Conservation (phyloP, 2,329 filamentous ascomycete genomes). For the Pyrenochaeta sp. region DNA sequence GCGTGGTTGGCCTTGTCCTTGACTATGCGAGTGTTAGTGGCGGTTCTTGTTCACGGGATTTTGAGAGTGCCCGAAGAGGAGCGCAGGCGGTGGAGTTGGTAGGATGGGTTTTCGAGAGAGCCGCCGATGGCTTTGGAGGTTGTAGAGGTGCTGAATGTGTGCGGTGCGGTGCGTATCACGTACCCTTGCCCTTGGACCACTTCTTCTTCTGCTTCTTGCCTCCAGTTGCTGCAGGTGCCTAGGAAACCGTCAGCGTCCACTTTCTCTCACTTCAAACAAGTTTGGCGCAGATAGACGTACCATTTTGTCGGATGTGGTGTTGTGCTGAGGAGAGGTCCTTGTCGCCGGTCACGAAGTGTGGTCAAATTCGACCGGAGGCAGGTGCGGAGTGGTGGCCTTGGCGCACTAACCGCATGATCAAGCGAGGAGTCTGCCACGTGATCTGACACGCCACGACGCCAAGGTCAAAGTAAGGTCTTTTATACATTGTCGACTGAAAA, state of each 20-base stretch:
- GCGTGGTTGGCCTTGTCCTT: slow-evolving; percentile 99
- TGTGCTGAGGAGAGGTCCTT: slow-evolving; percentile 38
- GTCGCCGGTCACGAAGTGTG: slow-evolving; percentile 16
- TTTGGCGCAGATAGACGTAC: slow-evolving; percentile 34
- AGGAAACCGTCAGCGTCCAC: slow-evolving; percentile 15
- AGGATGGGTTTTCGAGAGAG: slow-evolving; percentile 2
- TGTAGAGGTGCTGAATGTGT: slow-evolving; percentile 19
- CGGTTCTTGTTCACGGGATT: slow-evolving; percentile 16
- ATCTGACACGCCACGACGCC: slow-evolving; percentile 3
- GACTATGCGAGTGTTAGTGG: slow-evolving; percentile 67
- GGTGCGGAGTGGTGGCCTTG: slow-evolving; percentile 34
- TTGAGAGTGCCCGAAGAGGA: slow-evolving; percentile 9
- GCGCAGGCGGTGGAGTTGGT: slow-evolving; percentile 2
- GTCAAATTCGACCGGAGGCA: slow-evolving; percentile 4
- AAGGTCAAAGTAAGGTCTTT: background rate
- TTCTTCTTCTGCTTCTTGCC: slow-evolving; percentile 87
- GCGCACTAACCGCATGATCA: slow-evolving; percentile 23
- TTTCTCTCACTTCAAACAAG: background rate
- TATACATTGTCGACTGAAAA: background rate
- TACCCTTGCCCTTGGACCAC: slow-evolving; percentile 73
- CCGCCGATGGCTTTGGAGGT: slow-evolving; percentile 4
- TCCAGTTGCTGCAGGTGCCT: slow-evolving; percentile 66
- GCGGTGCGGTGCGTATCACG: slow-evolving; percentile 40
- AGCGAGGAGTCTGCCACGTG: slow-evolving; percentile 34
- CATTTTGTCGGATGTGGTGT: slow-evolving; percentile 54